These are phyloP conservation scores for Rhizopogon vesiculosus DNA, from an alignment of 768 basidiomycete genomes.

Conservation along the genomic window DNA sequence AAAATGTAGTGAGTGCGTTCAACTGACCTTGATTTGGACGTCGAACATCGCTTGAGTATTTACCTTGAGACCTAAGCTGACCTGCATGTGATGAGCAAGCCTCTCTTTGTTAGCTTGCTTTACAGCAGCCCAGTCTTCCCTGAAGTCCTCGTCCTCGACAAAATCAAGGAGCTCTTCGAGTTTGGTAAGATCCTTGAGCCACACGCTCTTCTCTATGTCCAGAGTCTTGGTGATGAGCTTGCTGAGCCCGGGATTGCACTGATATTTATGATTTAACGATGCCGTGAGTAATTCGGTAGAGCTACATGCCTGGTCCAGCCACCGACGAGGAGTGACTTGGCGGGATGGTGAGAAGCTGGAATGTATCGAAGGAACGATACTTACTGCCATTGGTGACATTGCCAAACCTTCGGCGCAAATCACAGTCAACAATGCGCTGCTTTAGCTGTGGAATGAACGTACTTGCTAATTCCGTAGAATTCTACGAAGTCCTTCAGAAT, in stretches of 20 bases:
- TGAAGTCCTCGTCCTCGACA: conserved; percentile 71
- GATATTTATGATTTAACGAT: background rate
- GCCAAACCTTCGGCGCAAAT: conserved; percentile 45
- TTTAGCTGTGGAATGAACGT: conserved; percentile 1
- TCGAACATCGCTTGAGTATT: conserved; percentile 83
- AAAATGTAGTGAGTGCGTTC: background rate
- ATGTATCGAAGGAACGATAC: conserved; percentile 21
- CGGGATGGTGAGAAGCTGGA: background rate
- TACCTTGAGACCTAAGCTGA: conserved; percentile 63
- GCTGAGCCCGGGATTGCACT: conserved; percentile 87
- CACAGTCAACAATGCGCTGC: conserved; percentile 9
- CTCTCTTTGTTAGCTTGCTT: conserved; percentile 91
- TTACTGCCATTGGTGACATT: conserved; percentile 93
- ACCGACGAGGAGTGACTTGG: conserved; percentile 85
- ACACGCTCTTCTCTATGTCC: conserved; percentile 64
- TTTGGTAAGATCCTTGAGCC: conserved; percentile 80
- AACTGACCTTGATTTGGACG: conserved; percentile 77
- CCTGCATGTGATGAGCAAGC: conserved; percentile 71
- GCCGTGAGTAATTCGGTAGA: background rate
- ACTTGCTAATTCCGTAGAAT: conserved; percentile 83
- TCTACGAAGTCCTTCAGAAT: conserved; percentile 93
- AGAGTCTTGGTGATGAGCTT: conserved; percentile 82
- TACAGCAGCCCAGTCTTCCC: conserved; percentile 74
- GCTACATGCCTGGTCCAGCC: conserved; percentile 69
- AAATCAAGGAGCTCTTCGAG: conserved; percentile 74